phyloP scores from a whole-genome alignment of 2,329 filamentous ascomycete genomes.

The Colletotrichum echinochloae region DNA sequence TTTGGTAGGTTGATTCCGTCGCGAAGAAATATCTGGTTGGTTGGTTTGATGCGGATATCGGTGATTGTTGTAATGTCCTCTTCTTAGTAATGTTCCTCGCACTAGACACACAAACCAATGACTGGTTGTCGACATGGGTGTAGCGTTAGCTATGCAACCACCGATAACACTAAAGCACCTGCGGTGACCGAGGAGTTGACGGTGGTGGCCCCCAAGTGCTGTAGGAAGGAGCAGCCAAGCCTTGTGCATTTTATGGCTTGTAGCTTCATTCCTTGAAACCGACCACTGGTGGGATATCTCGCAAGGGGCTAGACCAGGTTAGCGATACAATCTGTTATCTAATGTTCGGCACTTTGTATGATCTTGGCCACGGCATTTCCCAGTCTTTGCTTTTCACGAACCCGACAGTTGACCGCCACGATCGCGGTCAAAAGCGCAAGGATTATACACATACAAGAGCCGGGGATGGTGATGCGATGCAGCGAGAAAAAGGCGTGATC shows the following conservation, averaged over 20 bases:
- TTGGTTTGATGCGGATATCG: too few relatives aligned
- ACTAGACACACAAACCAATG: too few relatives aligned
- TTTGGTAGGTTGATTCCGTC: too few relatives aligned
- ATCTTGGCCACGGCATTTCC: slow-evolving; percentile 35
- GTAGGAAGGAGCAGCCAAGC: slow-evolving; percentile 18
- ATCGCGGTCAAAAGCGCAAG: too few relatives aligned
- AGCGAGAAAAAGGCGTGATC: slow-evolving; percentile 37
- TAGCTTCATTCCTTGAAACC: neutral
- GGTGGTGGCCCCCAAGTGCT: neutral
- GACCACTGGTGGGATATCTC: neutral
- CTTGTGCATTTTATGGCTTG: neutral
- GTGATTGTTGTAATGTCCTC: too few relatives aligned
- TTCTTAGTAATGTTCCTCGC: too few relatives aligned
- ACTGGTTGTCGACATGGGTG: too few relatives aligned
- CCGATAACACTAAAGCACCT: too few relatives aligned
- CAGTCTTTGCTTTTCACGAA: neutral
- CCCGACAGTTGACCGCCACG: too few relatives aligned
- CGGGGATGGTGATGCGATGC: slow-evolving; percentile 25
- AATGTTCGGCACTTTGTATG: slow-evolving; percentile 15
- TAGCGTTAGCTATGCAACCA: too few relatives aligned
- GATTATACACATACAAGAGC: neutral
- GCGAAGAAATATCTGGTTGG: too few relatives aligned
- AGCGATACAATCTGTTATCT: slow-evolving; percentile 6
- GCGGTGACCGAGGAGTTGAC: neutral
- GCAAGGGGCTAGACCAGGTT: too few relatives aligned